Evolutionary conservation across 257 asterid species (phyloP), one percentile per base, ranked within the genome.

Genomic region (Rauvolfia tetraphylla): DNA sequence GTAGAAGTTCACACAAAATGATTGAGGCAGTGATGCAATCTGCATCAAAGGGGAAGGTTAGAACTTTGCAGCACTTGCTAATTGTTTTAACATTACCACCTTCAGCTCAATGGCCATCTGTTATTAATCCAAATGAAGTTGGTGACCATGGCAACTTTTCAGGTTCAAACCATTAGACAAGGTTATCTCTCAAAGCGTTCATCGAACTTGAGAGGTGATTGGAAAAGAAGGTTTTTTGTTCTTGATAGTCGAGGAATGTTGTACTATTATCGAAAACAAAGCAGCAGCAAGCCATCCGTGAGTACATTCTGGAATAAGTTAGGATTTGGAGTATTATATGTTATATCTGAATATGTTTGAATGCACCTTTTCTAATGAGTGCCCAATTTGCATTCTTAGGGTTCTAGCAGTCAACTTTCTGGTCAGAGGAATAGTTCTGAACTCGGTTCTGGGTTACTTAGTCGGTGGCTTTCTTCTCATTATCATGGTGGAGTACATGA

Each of bases 191-290:
- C 99, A 0, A 95, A 96, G 86, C 96, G 96, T 49, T 96, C 99
- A 33, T 93, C 99, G 22, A 96, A 86, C 86, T 82, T 93, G 81
- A 89, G 99, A 83, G 99, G 99, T 62, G 99, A 96, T 79, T 96
- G 99, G 99, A 96, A 96, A 89, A 88, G 99, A 90, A 89, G 99
- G 87, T 96, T 96, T 84, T 96, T 96, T 84, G 99, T 96, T 80
- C 98, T 96, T 74, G 99, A 96, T 83, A 96, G 97, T 87, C 89
- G 98, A 75, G 99, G 99, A 83, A 93, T 96, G 99, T 84, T 96
- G 87, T 96, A 96, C 85, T 96, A 96, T 79, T 96, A 96, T 88
- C 99, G 99, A 44, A 91, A 96, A 80, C 88, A 95, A 86, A 90
- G 90, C 82, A 91, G 97, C 89, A 90, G 97, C 88, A 95, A 91